Base-by-base conservation (phyloP, 306 rosid species). In the Fragaria ananassa region DNA sequence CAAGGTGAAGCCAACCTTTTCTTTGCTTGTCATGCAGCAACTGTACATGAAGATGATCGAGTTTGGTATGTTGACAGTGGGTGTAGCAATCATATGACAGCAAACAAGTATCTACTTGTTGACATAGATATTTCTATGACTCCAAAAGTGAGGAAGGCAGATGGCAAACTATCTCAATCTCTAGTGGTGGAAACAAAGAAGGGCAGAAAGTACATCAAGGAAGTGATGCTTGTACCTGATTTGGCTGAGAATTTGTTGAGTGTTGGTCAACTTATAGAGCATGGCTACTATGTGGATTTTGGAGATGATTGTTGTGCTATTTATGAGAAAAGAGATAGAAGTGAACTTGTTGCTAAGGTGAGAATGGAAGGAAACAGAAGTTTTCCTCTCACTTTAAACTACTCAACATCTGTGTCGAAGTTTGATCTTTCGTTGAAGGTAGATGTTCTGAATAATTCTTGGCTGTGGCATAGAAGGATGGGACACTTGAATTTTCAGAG, bases 31-130 rank as follows among this genome's bases (percentile, higher is more conserved):
- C 60, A 53, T 19, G 60, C 60, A 53, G 3, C 60, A 53, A 39
- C 35, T 10, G 5, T 14, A 15, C 23, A 13, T 7, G 41, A 45
- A 8, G 41, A 15, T 14, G 39, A 3, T 49, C 35, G 10, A 18
- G 29, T 54, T 18, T 54, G 79, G 10, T 76, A 2, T 31, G 25
- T 75, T 46, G 65, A 76, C 4, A 35, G 37, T 34, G 79, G 74
- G 13, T 79, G 77, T 21, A 71, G 73, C 10, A 79, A 79, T 18
- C 78, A 79, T 14, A 79, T 79, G 73, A 72, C 74, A 21, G 2
- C 25, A 63, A 44, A 64, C 39, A 19, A 44, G 23, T 34, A 8
- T 17, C 6, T 58, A 11, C 71, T 70, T 1, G 0, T 8, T 6
- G 29, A 54, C 25, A 5, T 54, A 15, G 61, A 54, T 54, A 18